Base-by-base conservation (phyloP, 2,329 filamentous ascomycete genomes). In the Madurella fahalii region DNA sequence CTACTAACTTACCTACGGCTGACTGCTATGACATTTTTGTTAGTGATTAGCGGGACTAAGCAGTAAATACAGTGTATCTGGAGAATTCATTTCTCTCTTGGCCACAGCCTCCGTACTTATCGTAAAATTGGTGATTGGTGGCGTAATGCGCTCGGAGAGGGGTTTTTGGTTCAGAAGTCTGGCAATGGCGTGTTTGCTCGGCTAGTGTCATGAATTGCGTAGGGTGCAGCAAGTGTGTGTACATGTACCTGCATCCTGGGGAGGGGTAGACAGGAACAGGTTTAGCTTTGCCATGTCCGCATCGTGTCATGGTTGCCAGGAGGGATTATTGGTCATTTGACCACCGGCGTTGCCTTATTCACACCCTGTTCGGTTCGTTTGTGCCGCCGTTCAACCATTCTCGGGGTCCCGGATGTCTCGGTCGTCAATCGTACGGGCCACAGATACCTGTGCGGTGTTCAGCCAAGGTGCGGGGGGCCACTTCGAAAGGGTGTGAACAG, bases 261-360 rank as follows among this genome's bases (percentile, higher is more conserved):
- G 25, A 4, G 2, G 45, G 46, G 30, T 15, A 9, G 37, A 47
- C 40, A 57, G 55, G 55, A 57, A 57, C 55, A 54, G 55, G 55
- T 41, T 37, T 48, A 57, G 55, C 42, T 9, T 32, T 18, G 9
- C 7, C 13, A 4, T 37, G 4, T 39, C 13, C 4, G 45, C n/a
- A n/a, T n/a, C n/a, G n/a, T n/a, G n/a, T n/a, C n/a, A n/a, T 17
- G 9, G 16, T 12, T n/a, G 40, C 40, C 40, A 42, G 16, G 40
- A 41, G 41, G 32, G 50, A 42, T 54, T 50, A 42, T 50, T 30
- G 48, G 47, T 54, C 52, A 54, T 17, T 54, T 54, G 52, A 54
- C 47, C 34, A 4, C 16, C 39, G 12, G 37, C 25, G 11, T n/a
- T 9, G 47, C 25, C 39, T 32, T 9, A 18, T 44, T 49, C 52